Base-by-base conservation (phyloP, 129 eudicot genomes). In the Chrysanthemum lavandulifolium region DNA sequence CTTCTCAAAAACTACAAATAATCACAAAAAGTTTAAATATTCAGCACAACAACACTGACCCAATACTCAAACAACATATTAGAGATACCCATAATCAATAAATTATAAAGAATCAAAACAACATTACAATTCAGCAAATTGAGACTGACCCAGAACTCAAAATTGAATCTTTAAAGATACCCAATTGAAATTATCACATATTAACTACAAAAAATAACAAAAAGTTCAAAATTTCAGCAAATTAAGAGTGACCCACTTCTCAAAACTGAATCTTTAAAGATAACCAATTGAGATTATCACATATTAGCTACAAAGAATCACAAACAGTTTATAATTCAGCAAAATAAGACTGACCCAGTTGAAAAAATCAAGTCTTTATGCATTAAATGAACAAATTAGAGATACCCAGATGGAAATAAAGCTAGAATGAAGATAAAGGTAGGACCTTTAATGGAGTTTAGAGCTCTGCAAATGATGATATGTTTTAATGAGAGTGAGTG, bases 21-120 rank as follows among this genome's bases (percentile, higher is more conserved):
- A 31, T 31, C 36, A 31, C 36, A 40, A 2, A 40, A 53, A 53
- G 16, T 14, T 13, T 53, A 53, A 13, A 53, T 14, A 7, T 58
- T 69, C 50, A 40, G 10, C 47, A 40, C 0, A 40, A 40, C 47
- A 40, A 40, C 10, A 40, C 10, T 40, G 2, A 40, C 47, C 10
- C 47, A 40, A 40, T 40, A 40, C 10, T 40, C 47, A 40, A 40
- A 40, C 47, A 7, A 40, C 47, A 40, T 7, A 40, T 0, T 40
- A 40, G 6, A 40, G 45, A 40, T 40, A 40, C 45, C 45, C 9
- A 69, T 15, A n/a, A 21, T 49, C 40, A 45, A 68, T 9, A 55
- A 40, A 51, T 27, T 18, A 52, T 21, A 69, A 19, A 80, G 73
- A 80, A 80, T 68, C 49, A 21, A 45, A 45, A 47, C 15, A 71